Evolutionary conservation across 495 filamentous ascomycete species (phyloP), one percentile per base, ranked within the genome.

Genomic region (Coniosporium apollinis): DNA sequence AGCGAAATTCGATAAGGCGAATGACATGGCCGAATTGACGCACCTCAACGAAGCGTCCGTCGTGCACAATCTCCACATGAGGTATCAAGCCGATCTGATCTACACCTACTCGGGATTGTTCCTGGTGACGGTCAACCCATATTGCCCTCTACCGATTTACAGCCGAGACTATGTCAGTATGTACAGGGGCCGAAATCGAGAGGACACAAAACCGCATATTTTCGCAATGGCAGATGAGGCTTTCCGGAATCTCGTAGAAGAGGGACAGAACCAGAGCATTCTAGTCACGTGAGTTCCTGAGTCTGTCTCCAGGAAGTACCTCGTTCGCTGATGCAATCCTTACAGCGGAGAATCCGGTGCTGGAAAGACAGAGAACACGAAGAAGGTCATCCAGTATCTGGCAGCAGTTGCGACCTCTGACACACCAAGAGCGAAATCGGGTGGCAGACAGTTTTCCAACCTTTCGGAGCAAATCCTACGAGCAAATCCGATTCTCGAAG

Each of bases 21-120:
- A 93, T 60, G 91, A 99, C 52, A 99, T 99, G 91, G 89, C 91
- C 2, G 89, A 96, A 57, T 64, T 99, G 46, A 99, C 91, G 10
- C 89, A 96, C 50, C 59, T 99, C 28, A 99, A 99, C 52, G 91
- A 99, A 58, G 79, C 86, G 7, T 96, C 89, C 0, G 91, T 99
- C 39, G 86, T 99, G 21, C 84, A 99, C 58, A 99, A 99, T 47
- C 67, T 99, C 21, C 79, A 92, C 33, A 79, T 79, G 60, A 65
- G 91, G 52, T 96, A 99, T 48, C 82, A 93, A 53, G 69, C 89
- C 8, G 89, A 99, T 51, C 55, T 96, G 22, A 99, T 99, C 29
- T 99, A 99, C 69, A 99, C 91, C 15, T 99, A 99, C 50, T 99
- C 91, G 0, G 91, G 91, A 0, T 65, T 99, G 17, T 99, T 99